Conservation (phyloP, 164 flowering plant species). For the Piper betle region DNA sequence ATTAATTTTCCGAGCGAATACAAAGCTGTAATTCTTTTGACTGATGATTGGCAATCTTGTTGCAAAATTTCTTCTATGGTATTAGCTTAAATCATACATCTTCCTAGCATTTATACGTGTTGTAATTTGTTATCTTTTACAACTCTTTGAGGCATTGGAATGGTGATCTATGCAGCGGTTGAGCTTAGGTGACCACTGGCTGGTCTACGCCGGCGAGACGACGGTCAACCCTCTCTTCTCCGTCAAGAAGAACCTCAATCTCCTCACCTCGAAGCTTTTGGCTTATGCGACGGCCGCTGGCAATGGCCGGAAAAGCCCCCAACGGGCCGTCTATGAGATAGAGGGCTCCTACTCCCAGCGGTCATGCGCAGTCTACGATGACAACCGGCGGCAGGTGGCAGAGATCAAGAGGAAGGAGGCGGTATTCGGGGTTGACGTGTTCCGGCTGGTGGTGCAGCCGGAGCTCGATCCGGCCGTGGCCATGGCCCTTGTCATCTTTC, state of each 20-base stretch:
- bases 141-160: too few species aligned
- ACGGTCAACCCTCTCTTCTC: constrained; percentile 27
- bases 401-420: constrained; percentile 61
- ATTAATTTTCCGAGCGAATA: too few species aligned
- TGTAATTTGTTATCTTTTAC: too few species aligned
- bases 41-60: too few species aligned
- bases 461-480: constrained; percentile 39
- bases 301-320: constrained; percentile 16
- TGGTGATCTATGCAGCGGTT: constrained; percentile 30
- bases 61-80: too few species aligned
- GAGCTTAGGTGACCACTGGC: constrained; percentile 49
- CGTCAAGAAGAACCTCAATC: constrained; percentile 33
- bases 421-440: constrained; percentile 53
- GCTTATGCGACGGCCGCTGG: constrained; percentile 23
- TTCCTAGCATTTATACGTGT: too few species aligned
- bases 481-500: constrained; percentile 64
- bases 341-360: constrained; percentile 62
- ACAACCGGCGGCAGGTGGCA: constrained; percentile 30
- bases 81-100: too few species aligned
- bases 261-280: constrained; percentile 28
- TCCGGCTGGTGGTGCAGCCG: constrained; percentile 46
- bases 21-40: too few species aligned
- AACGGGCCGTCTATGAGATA: constrained; percentile 42
- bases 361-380: constrained; percentile 43
- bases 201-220: constrained; percentile 56